A percentile compares a stretch with the other conserved stretches of the same genome.
These are phyloP conservation scores for Penicillium sp. DNA, from an alignment of 2,329 filamentous ascomycete species.

Conservation along the genomic window DNA sequence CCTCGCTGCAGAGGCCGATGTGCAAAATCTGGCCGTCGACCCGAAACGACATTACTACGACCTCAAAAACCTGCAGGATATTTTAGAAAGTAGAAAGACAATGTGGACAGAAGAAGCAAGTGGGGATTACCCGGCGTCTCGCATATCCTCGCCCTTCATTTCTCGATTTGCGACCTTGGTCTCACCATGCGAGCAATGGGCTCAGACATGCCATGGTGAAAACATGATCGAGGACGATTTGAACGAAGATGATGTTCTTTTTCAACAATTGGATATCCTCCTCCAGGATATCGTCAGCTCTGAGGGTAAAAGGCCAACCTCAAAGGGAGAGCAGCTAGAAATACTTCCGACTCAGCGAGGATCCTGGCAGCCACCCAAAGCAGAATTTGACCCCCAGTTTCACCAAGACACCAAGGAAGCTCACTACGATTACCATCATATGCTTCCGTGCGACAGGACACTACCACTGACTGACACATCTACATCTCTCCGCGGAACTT, in stretches of 20 bases:
- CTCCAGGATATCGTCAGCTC: not conserved
- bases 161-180: not conserved
- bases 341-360: not conserved
- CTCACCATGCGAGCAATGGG: not conserved
- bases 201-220: not conserved
- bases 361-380: not conserved
- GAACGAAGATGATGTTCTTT: not conserved
- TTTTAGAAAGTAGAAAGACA: slow-evolving; percentile 23
- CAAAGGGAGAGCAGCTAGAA: not conserved
- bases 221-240: not conserved
- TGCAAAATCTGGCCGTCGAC: not conserved
- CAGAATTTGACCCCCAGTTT: not conserved
- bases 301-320: not conserved
- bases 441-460: not conserved
- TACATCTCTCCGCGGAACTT: not conserved
- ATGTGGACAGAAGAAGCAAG: slow-evolving; percentile 10
- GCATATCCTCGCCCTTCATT: not conserved
- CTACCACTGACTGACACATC: not conserved
- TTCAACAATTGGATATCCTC: not conserved
- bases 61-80: slow-evolving; percentile 28
- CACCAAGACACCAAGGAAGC: not conserved
- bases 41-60: slow-evolving; percentile 17
- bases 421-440: not conserved
- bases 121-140: not conserved
- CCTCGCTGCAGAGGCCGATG: slow-evolving; percentile 3